Conservation (phyloP, 495 filamentous ascomycete species). For the Astrothelium macrocarpum region DNA sequence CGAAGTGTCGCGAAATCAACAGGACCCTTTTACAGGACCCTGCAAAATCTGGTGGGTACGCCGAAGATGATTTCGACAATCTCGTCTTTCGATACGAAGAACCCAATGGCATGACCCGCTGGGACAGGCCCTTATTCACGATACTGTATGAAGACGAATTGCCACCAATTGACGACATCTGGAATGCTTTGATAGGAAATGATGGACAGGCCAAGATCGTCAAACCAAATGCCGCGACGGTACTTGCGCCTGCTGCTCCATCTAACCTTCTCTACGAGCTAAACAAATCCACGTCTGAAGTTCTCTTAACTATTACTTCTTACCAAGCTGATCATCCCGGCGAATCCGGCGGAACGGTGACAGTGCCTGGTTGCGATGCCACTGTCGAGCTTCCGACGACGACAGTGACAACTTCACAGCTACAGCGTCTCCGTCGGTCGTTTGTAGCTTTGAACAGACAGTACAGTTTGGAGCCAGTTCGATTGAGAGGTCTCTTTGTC, state of each 20-base stretch:
- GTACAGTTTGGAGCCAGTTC: constrained; percentile 42
- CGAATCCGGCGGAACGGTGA: constrained; percentile 45
- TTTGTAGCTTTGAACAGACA: constrained; percentile 73
- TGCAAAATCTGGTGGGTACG: constrained; percentile 29
- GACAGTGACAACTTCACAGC: constrained; percentile 45
- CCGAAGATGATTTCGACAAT: constrained; percentile 69
- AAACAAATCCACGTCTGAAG: constrained; percentile 73
- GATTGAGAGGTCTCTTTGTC: constrained; percentile 60
- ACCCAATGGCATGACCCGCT: constrained; percentile 86
- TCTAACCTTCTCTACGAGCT: constrained; percentile 76
- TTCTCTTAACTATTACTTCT: constrained; percentile 63
- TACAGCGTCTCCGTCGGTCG: constrained; percentile 76
- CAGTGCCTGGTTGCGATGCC: constrained; percentile 22
- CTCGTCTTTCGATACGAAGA: constrained; percentile 94
- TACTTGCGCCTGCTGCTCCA: constrained; percentile 57
- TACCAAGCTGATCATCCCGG: constrained; percentile 59
- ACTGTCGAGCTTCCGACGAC: constrained; percentile 31
- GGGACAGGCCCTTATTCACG: constrained; percentile 92
- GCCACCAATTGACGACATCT: constrained; percentile 62
- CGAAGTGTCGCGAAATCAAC: constrained; percentile 56
- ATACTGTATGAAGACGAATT: constrained; percentile 67
- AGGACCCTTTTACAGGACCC: constrained; percentile 30
- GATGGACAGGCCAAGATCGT: constrained; percentile 45
- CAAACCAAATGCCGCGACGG: constrained; percentile 71
- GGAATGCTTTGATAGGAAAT: constrained; percentile 63